A percentile compares a stretch with the other conserved stretches of the same genome.
Conservation (phyloP, 345 rosid species). For the Eucalyptus marginata region DNA sequence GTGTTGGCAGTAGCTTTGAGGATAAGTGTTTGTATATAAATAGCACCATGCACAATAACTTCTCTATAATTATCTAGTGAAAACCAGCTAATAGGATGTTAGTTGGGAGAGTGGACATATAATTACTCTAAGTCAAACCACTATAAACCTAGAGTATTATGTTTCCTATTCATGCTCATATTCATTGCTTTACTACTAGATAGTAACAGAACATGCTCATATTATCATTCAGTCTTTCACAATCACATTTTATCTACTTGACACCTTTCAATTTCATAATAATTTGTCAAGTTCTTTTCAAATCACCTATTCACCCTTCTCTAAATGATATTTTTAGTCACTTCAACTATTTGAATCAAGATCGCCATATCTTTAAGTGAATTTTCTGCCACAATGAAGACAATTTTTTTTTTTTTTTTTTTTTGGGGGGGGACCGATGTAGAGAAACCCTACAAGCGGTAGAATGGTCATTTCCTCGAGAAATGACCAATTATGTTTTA, state of each 20-base stretch:
- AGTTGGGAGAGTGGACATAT: neutral
- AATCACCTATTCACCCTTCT: neutral
- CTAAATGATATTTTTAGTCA: neutral
- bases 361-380: neutral
- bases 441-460: neutral
- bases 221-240: neutral
- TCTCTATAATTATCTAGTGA: neutral
- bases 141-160: neutral
- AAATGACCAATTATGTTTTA: neutral
- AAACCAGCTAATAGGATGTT: neutral
- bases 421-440: neutral
- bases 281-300: neutral
- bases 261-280: neutral
- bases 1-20: fast-evolving
- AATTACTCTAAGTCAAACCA: fast-evolving
- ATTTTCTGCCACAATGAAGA: neutral
- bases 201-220: neutral
- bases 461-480: neutral
- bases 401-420: fast-evolving
- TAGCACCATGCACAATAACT: too few relatives aligned
- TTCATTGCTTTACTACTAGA: too few relatives aligned
- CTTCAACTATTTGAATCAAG: neutral
- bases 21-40: neutral
- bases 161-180: too few relatives aligned
- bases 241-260: neutral